Conservation (phyloP, 2,329 filamentous ascomycete genomes). For the Thielaviopsis populi region DNA sequence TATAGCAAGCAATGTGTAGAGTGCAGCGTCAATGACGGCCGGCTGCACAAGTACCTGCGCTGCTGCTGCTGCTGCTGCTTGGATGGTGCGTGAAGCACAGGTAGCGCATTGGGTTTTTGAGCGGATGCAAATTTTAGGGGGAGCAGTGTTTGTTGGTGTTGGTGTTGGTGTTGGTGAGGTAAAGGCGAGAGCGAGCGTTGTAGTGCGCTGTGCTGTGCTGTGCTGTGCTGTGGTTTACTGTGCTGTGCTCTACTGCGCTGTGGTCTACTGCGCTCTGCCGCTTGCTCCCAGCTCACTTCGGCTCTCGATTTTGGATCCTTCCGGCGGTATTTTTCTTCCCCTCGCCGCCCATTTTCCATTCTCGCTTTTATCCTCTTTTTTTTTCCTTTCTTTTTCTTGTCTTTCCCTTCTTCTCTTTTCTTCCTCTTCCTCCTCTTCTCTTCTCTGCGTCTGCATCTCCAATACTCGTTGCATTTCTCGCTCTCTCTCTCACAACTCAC, state of each 20-base stretch:
- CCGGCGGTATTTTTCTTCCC: slow-evolving; percentile 2
- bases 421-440: not conserved
- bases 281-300: not conserved
- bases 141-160: too few species aligned
- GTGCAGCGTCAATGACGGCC: too few species aligned
- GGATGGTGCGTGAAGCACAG: too few species aligned
- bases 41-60: too few species aligned
- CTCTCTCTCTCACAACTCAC: slow-evolving; percentile 27
- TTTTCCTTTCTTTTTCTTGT: slow-evolving; percentile 1
- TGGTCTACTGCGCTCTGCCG: too few species aligned
- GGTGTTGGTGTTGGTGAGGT: too few species aligned
- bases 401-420: not conserved
- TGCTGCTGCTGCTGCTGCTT: too few species aligned
- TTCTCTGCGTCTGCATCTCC: not conserved
- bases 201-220: too few species aligned
- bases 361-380: not conserved
- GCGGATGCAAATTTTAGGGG: too few species aligned
- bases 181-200: too few species aligned
- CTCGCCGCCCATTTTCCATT: not conserved
- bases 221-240: not conserved
- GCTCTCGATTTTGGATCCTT: not conserved
- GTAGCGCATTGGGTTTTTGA: too few species aligned
- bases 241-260: not conserved
- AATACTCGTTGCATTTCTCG: not conserved
- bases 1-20: too few species aligned